phyloP scores from a whole-genome alignment of 2,329 filamentous ascomycete species.

The Fusarium piperis region DNA sequence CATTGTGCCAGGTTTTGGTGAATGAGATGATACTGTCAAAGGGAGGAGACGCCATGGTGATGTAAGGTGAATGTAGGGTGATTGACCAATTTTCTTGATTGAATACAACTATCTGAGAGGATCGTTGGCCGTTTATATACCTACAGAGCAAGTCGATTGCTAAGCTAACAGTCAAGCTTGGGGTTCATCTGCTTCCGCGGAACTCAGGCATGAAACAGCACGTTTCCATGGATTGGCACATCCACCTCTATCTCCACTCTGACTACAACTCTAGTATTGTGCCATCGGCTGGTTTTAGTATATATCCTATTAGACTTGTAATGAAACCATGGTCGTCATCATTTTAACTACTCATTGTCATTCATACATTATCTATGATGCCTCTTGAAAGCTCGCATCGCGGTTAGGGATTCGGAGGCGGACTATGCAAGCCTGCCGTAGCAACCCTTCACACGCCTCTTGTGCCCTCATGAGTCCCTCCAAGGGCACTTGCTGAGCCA shows the following conservation, averaged over 20 bases:
- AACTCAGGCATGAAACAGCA: background rate
- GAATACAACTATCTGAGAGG: too few species aligned
- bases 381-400: background rate
- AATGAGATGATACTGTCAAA: conserved; percentile 6
- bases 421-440: background rate
- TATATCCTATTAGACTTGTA: background rate
- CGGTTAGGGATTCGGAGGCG: background rate
- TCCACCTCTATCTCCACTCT: background rate
- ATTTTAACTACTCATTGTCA: background rate
- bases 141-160: background rate
- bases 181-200: background rate
- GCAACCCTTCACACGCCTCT: background rate
- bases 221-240: background rate
- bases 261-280: background rate
- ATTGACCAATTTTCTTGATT: background rate
- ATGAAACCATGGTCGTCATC: background rate
- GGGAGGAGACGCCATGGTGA: background rate
- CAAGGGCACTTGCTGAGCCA: background rate
- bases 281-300: background rate
- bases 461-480: background rate
- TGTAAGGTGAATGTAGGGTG: background rate
- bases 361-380: background rate
- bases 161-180: background rate
- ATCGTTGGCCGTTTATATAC: background rate
- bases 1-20: conserved; percentile 33